Base-by-base conservation (phyloP, 2,329 filamentous ascomycete species). In the Aureobasidium zeae region DNA sequence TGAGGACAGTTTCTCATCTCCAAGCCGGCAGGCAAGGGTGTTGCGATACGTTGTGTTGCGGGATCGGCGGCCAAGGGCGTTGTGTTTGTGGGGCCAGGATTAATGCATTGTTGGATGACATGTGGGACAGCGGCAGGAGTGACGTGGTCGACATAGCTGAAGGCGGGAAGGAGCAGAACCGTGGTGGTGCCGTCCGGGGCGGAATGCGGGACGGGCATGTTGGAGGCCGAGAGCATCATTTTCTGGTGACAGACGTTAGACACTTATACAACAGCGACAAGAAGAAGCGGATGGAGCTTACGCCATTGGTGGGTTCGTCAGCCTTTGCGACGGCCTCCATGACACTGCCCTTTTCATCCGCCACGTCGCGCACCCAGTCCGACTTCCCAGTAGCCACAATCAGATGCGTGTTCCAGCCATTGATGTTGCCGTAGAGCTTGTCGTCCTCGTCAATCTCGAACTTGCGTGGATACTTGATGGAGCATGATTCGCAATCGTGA, bases 321-420 rank as follows among this genome's bases (percentile, higher is more conserved):
- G 68, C 67, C 52, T 66, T 66, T 48, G 65, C 66, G 10, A 72
- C 64, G 1, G 69, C 69, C 57, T 72, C 66, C 71, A 76, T 76
- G 42, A 77, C 62, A 46, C 69, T 74, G 34, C 70, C 73, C 53
- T 84, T 81, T 69, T 96, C 91, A 58, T 96, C 84, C 45, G 76
- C 78, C 33, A 94, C 85, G 66, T 94, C 83, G 48, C 85, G 69
- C 57, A 89, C 83, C 91, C 91, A 98, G 64, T 98, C 91, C 19
- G 81, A 75, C 74, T 95, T 94, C 49, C 87, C 86, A n/a, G 91
- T 98, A 17, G 86, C 91, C 12, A 96, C 86, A 22, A 98, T 69
- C 49, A 94, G 60, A 64, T 98, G 91, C 15, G 87, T 91, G 56
- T 77, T 81, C 83, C 86, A 96, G 25, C 79, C 86, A 57, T 86